A percentile compares a stretch with the other conserved stretches of the same genome.
phyloP scores from a whole-genome alignment of 805 yeast genomes.

The Candida xiaguanensis region DNA sequence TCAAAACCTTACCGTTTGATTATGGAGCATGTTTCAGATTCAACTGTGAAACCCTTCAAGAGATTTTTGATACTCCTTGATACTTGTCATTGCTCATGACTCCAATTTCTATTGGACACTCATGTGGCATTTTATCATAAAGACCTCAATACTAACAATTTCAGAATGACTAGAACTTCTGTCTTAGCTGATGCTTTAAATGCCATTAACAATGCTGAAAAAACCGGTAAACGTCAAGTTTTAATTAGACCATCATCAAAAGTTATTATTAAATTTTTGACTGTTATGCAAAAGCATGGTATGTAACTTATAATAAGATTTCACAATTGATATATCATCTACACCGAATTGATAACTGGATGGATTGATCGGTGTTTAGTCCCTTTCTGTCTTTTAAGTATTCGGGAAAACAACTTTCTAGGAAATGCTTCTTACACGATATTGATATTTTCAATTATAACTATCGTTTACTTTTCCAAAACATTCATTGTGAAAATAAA shows the following conservation, averaged over 20 bases:
- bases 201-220: conserved; percentile 98
- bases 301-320: conserved; percentile 15
- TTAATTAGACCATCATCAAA: conserved; percentile 97
- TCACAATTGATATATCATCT: neutral
- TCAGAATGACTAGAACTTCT: conserved; percentile 89
- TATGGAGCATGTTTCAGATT: conserved; percentile 1
- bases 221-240: conserved; percentile 99
- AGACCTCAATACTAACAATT: conserved; percentile 9
- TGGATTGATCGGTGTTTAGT: conserved; percentile 83
- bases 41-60: conserved; percentile 9
- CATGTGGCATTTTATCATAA: conserved; percentile 26
- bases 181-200: conserved; percentile 98
- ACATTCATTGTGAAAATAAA: conserved; percentile 28
- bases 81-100: conserved; percentile 25
- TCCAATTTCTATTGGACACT: conserved; percentile 33
- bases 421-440: conserved; percentile 70
- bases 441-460: conserved; percentile 18
- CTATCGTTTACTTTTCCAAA: conserved; percentile 67
- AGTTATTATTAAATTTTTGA: conserved; percentile 94
- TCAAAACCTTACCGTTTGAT: neutral
- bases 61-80: conserved; percentile 24
- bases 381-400: conserved; percentile 97
- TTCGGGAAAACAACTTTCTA: conserved; percentile 69
- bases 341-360: conserved; percentile 98
- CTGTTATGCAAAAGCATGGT: conserved; percentile 93